Conservation (phyloP, 345 rosid species). For the Brassica juncea region DNA sequence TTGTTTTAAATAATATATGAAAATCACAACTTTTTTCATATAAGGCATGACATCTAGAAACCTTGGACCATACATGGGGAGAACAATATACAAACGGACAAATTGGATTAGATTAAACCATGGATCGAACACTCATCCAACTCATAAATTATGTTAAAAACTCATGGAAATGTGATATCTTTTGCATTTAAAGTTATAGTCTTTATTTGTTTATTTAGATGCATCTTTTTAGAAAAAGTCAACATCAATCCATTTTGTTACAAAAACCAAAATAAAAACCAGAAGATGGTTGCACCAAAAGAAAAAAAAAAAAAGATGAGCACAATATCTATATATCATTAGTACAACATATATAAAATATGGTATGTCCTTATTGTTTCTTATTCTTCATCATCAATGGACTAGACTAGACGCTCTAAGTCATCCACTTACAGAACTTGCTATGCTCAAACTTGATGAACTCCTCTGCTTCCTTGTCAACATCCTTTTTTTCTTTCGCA, state of each 20-base stretch:
- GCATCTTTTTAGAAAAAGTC: neutral
- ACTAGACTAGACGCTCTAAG: constrained; percentile 19
- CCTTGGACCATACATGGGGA: neutral
- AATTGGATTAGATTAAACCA: neutral
- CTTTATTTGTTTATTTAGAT: constrained; percentile 13
- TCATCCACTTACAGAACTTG: constrained; percentile 46
- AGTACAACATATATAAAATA: neutral
- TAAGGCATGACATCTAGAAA: neutral
- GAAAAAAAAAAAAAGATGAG: neutral
- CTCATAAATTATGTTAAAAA: neutral
- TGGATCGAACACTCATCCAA: neutral
- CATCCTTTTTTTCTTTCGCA: constrained; percentile 32
- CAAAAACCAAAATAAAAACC: constrained; percentile 2
- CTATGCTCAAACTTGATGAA: constrained; percentile 62
- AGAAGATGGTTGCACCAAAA: neutral
- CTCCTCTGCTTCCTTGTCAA: constrained; percentile 63
- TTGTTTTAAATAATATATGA: neutral
- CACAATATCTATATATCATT: neutral
- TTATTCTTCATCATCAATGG: constrained; percentile 1
- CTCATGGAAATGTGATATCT: neutral
- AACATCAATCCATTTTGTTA: constrained; percentile 15
- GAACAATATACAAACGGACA: neutral
- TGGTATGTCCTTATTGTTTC: constrained; percentile 2
- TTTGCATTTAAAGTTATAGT: neutral
- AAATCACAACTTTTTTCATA: neutral